Evolutionary conservation across 768 basidiomycete genomes (phyloP).

Genomic region (Pholiota microspora): DNA sequence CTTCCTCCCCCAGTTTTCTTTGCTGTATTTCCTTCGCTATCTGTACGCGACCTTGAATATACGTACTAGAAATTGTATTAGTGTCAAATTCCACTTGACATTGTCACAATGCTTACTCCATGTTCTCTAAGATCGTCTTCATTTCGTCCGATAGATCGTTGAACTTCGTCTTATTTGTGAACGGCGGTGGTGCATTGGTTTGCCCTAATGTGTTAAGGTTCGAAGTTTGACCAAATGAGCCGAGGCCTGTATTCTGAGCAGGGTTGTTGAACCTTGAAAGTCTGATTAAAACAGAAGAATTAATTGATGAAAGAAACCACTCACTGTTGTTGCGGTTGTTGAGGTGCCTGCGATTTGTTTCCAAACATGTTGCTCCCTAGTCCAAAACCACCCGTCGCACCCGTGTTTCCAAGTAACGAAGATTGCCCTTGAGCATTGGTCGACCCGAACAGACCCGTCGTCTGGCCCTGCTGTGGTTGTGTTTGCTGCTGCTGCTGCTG

Average conservation of each 20-base stretch:
- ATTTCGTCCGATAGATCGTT: slow-evolving; percentile 76
- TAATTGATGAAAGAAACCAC: background rate
- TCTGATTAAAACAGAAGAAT: background rate
- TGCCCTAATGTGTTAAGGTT: background rate
- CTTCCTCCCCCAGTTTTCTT: slow-evolving; percentile 72
- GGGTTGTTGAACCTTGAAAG: slow-evolving; percentile 1
- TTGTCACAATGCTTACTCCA: slow-evolving; percentile 54
- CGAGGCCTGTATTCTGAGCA: slow-evolving; percentile 2
- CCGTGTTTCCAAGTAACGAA: slow-evolving; percentile 25
- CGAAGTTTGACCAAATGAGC: background rate
- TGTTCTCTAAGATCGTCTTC: slow-evolving; percentile 59
- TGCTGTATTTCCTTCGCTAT: slow-evolving; percentile 79
- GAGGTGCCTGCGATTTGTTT: slow-evolving; percentile 29
- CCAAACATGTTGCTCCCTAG: slow-evolving; percentile 28
- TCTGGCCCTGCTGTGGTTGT: background rate
- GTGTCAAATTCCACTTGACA: background rate
- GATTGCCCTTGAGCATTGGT: slow-evolving; percentile 28
- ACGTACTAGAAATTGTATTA: slow-evolving; percentile 39
- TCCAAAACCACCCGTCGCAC: slow-evolving; percentile 20
- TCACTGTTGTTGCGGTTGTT: slow-evolving; percentile 21
- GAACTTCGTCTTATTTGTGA: slow-evolving; percentile 68
- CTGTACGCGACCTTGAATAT: slow-evolving; percentile 77
- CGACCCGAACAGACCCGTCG: slow-evolving; percentile 20
- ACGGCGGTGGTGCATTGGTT: slow-evolving; percentile 31
- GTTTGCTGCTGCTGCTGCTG: slow-evolving; percentile 1